Evolutionary conservation across 345 rosid species (phyloP), one percentile per base, ranked within the genome.

Genomic region (Raphanus sativus): DNA sequence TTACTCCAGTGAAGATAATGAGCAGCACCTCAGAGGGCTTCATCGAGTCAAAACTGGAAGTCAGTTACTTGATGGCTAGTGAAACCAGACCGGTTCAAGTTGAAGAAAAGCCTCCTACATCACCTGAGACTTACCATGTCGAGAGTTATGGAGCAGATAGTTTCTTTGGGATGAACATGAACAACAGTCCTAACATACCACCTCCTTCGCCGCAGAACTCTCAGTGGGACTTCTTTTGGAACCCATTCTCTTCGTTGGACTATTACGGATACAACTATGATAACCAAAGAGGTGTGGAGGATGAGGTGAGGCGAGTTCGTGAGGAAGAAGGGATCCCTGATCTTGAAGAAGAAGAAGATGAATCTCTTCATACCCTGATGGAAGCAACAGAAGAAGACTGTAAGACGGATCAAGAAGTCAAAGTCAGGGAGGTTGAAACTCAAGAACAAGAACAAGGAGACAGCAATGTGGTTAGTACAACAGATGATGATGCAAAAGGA

Each of bases 181-280:
- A 69, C 40, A 67, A 48, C 38, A 67, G 86, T 63, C 81, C 86
- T 15, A 82, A 70, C 33, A 65, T 90, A 45, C 95, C 89, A 67
- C 97, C 93, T 32, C 86, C 87, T 56, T 88, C 97, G 0, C 98
- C 97, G 21, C 96, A 88, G 65, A 83, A 84, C 69, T 90, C 97
- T 5, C 97, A 87, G 56, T 94, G 98, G 98, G 97, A 94, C 74
- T 85, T 84, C 83, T 94, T 94, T 78, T 94, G 98, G 98, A 90
- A 94, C 75, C 97, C 98, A 3, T 94, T 94, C 78, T 86, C 98
- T 3, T 89, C 97, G 16, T 26, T 92, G 69, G 98, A 94, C 73
- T 65, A 85, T 76, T 90, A 88, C 67, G 92, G 90, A 11, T 90
- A 90, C 82, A 80, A 83, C 13, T 70, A 45, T 71, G 75, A 77